A percentile compares a stretch with the other conserved stretches of the same genome.
Evolutionary conservation across 768 basidiomycete species (phyloP).

Genomic region (Postia placenta): DNA sequence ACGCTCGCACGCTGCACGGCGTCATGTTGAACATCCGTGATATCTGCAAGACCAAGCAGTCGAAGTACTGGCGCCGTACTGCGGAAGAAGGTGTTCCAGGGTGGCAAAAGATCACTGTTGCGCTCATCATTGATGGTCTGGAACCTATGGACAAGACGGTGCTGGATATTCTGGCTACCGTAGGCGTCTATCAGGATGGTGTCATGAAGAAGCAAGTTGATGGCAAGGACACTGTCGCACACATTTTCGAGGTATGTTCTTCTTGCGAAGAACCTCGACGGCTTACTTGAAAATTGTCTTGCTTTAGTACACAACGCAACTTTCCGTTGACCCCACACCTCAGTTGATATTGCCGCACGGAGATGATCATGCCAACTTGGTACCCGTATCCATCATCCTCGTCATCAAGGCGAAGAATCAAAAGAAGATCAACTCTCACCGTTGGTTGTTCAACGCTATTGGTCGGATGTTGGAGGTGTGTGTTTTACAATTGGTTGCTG

Average conservation of each 20-base stretch:
- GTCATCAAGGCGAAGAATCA: slow-evolving; percentile 91
- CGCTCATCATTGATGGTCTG: slow-evolving; percentile 88
- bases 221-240: slow-evolving; percentile 83
- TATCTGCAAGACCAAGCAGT: slow-evolving; percentile 93
- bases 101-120: slow-evolving; percentile 90
- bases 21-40: slow-evolving; percentile 98
- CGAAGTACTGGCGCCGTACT: slow-evolving; percentile 81
- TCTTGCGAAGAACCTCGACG: no score
- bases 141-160: slow-evolving; percentile 96
- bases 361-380: slow-evolving; percentile 87
- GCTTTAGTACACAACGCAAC: slow-evolving; percentile 86
- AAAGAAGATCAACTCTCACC: slow-evolving; percentile 94
- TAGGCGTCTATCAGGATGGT: slow-evolving; percentile 92
- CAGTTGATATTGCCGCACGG: slow-evolving; percentile 87
- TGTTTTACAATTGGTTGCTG: slow-evolving; percentile 9
- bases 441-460: slow-evolving; percentile 95
- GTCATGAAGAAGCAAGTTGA: slow-evolving; percentile 92
- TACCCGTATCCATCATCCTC: slow-evolving; percentile 89
- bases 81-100: slow-evolving; percentile 80
- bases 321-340: slow-evolving; percentile 88
- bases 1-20: slow-evolving; percentile 87
- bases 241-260: slow-evolving; percentile 83
- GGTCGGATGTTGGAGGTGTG: slow-evolving; percentile 70
- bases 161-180: slow-evolving; percentile 80
- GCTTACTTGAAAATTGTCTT: no score